Evolutionary conservation across 768 basidiomycete species (phyloP).

Genomic region (Mycena leptocephala): DNA sequence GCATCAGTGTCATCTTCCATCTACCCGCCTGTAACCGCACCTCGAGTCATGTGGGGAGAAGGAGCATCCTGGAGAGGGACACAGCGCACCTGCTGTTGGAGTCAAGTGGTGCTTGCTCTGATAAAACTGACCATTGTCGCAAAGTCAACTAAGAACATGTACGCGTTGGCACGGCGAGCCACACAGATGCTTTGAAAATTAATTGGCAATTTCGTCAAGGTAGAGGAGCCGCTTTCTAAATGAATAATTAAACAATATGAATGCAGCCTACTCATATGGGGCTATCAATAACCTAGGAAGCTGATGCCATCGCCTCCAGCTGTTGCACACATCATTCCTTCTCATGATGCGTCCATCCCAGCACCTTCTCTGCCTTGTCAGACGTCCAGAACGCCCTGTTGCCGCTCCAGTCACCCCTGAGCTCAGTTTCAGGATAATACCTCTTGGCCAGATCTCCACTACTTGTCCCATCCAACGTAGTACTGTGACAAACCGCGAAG

Average conservation of each 20-base stretch:
- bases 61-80: conserved; percentile 11
- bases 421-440: conserved; percentile 16
- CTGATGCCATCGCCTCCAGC: conserved; percentile 1
- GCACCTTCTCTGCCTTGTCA: conserved; percentile 16
- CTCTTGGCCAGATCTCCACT: conserved; percentile 10
- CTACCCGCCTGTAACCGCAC: conserved; percentile 11
- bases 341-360: conserved; percentile 10
- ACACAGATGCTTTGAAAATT: conserved; percentile 17
- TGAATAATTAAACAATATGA: conserved; percentile 12
- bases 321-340: conserved; percentile 11
- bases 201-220: conserved; percentile 13
- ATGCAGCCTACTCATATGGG: conserved; percentile 12
- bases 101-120: conserved; percentile 15
- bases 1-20: conserved; percentile 15
- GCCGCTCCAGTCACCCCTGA: conserved; percentile 13
- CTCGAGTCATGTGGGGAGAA: conserved; percentile 16
- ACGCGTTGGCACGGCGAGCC: conserved; percentile 14
- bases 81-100: conserved; percentile 13
- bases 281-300: conserved; percentile 13
- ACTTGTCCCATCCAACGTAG: conserved; percentile 5
- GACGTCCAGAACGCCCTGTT: conserved; percentile 12
- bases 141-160: conserved; percentile 13
- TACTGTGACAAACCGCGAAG: background rate
- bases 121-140: conserved; percentile 16
- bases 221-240: conserved; percentile 16